Evolutionary conservation across 768 basidiomycete genomes (phyloP), one percentile per base, ranked within the genome.

Genomic region (Chalciporus pseudorubinellus): DNA sequence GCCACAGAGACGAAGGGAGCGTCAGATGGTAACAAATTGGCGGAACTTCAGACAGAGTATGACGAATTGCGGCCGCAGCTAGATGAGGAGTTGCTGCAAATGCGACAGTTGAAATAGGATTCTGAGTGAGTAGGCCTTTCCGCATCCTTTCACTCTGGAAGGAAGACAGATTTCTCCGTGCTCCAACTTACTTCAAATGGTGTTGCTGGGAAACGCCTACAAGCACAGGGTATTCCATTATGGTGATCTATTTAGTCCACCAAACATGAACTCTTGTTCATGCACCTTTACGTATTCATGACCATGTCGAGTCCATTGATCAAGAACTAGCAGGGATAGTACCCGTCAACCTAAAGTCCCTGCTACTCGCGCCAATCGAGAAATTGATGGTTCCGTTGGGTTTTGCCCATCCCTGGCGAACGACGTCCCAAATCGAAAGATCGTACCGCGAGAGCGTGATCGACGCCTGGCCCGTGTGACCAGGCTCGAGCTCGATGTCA

Each of bases 401-500:
- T 56, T 78, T 81, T 54, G 73, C 72, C 90, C 92, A 93, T 3
- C 85, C 82, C 66, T 93, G 91, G 21, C 74, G 72, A 10, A 68
- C 77, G 1, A 78, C 79, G 65, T 92, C 87, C 92, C 89, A 92
- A 48, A 89, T 76, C 19, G 82, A 85, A 58, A 89, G 59, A 56
- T 87, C 84, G 58, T 88, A 83, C 31, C 85, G 74, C 13, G 87
- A 83, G 28, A 91, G 71, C 8, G 73, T 77, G 58, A 91, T 75
- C 6, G 72, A 75, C 2, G 83, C 81, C 8, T 54, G 65, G 51
- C 65, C 65, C 21, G 63, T 75, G 61, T 83, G 65, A 2, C 80
- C 80, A 1, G 82, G 75, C 2, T 59, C 44, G 1, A 87, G 56
- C 9, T 74, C 72, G 26, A 84, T 69, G 60, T 87, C 73, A 13